Percentiles rank a stretch among this genome's conserved stretches.
Conservation (phyloP, 2,329 filamentous ascomycete species). For the Geosmithia putterillii region DNA sequence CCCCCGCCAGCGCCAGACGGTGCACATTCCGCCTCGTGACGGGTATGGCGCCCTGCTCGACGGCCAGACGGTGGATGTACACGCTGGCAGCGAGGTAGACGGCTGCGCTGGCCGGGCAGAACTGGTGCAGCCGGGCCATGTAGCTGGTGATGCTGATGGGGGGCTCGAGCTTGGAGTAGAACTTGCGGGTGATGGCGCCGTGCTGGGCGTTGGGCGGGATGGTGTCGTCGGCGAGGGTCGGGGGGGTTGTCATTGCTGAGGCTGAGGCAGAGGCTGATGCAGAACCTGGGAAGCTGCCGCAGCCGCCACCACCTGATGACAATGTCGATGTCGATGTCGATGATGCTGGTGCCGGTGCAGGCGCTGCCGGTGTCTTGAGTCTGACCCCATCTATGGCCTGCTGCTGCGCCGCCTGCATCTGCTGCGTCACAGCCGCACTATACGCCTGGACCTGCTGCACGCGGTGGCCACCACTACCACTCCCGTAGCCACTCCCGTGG, state of each 20-base stretch:
- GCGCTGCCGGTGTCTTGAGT: constrained; percentile 21
- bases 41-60: constrained; percentile 64
- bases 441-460: constrained; percentile 12
- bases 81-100: constrained; percentile 83
- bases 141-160: constrained; percentile 78
- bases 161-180: constrained; percentile 81
- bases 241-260: background rate
- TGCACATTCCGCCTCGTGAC: constrained; percentile 80
- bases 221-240: constrained; percentile 24
- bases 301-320: no score
- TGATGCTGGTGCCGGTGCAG: constrained; percentile 6
- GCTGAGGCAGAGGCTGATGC: background rate
- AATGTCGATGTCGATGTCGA: constrained; percentile 47
- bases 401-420: constrained; percentile 13
- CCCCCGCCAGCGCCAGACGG: constrained; percentile 68
- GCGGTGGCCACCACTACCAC: no score
- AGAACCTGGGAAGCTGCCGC: background rate
- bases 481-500: no score
- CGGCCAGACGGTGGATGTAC: constrained; percentile 75
- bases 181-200: constrained; percentile 77
- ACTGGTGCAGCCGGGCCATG: constrained; percentile 73
- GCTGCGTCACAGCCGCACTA: constrained; percentile 11
- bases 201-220: constrained; percentile 59
- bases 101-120: constrained; percentile 85
- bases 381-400: constrained; percentile 39